Evolutionary conservation across 1,139 yeast genomes (phyloP), one percentile per base, ranked within the genome.

Genomic region (Hansenula lynferdii): DNA sequence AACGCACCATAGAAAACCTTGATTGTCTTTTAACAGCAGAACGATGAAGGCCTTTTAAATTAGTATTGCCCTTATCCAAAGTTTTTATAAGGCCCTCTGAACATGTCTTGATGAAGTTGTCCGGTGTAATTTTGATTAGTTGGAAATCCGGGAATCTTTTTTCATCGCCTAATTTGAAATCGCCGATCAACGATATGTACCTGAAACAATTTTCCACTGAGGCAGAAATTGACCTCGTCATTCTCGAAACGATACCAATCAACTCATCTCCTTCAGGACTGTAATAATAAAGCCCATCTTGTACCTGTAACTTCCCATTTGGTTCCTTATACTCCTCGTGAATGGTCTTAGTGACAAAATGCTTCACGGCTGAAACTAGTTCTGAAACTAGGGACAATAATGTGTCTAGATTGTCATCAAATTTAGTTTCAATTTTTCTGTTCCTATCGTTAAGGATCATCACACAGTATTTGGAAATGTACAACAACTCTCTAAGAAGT

Each of bases 131-230:
- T 44, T 70, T 67, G 62, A 80, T 73, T 29, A 59, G 60, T 8
- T 71, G 57, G 48, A 85, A 85, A 56, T 87, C 89, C 1, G 92
- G 86, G 54, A 85, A 86, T 23, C 79, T 70, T 48, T 94, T 68
- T 38, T 77, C 80, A 2, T 70, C 58, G 26, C 81, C 77, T 39
- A 87, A 64, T 51, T 75, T 77, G 59, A 85, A 85, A 54, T 86
- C 94, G 19, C 94, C 90, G 18, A 83, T 75, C 29, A 75, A 60
- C 19, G 76, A 74, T 30, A 82, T 39, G 48, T 65, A 60, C 61
- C 70, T 60, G 40, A 65, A 60, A 43, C 80, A 74, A 25, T 72
- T 66, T 2, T 64, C 65, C 15, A 72, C 64, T 0, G 83, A 75
- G 15, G 59, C 51, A 12, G 78, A 61, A 6, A 82, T 76, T 2